Conservation (phyloP, 1,139 yeast species). For the Magnusiomyces paraingens region DNA sequence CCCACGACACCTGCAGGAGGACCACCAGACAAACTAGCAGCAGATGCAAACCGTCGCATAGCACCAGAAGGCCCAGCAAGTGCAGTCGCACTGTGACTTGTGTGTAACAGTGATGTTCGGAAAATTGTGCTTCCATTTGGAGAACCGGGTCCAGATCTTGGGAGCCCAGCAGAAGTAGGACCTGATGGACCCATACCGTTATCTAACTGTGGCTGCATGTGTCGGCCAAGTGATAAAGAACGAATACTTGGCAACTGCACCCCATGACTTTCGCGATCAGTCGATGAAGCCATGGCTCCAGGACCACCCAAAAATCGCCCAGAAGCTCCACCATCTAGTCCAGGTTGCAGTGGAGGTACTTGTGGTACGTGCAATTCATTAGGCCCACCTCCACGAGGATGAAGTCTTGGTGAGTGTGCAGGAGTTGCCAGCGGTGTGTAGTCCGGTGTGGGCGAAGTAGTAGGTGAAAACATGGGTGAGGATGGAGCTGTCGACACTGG, state of each 20-base stretch:
- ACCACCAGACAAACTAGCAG: too few relatives aligned
- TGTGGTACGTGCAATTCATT: too few relatives aligned
- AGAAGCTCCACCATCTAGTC: too few relatives aligned
- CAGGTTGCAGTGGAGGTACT: too few relatives aligned
- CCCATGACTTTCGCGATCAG: constrained; percentile 14
- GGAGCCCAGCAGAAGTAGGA: constrained; percentile 5
- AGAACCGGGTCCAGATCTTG: too few relatives aligned
- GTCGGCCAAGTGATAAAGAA: constrained; percentile 32
- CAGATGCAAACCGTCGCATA: too few relatives aligned
- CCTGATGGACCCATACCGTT: constrained; percentile 20
- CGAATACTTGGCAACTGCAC: constrained; percentile 38
- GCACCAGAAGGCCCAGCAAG: background rate
- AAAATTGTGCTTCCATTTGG: background rate
- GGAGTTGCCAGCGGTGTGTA: constrained; percentile 55
- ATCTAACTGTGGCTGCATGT: constrained; percentile 7
- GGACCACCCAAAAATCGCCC: too few relatives aligned
- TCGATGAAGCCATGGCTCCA: too few relatives aligned
- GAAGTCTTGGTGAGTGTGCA: constrained; percentile 47
- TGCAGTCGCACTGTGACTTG: constrained; percentile 5
- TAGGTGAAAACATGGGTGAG: constrained; percentile 37
- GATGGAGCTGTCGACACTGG: constrained; percentile 66
- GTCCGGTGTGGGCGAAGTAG: constrained; percentile 45
- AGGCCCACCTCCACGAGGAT: constrained; percentile 31
- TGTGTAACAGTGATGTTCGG: constrained; percentile 1
- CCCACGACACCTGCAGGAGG: too few relatives aligned